Base-by-base conservation (phyloP, 495 filamentous ascomycete species). In the Neurospora terricola region DNA sequence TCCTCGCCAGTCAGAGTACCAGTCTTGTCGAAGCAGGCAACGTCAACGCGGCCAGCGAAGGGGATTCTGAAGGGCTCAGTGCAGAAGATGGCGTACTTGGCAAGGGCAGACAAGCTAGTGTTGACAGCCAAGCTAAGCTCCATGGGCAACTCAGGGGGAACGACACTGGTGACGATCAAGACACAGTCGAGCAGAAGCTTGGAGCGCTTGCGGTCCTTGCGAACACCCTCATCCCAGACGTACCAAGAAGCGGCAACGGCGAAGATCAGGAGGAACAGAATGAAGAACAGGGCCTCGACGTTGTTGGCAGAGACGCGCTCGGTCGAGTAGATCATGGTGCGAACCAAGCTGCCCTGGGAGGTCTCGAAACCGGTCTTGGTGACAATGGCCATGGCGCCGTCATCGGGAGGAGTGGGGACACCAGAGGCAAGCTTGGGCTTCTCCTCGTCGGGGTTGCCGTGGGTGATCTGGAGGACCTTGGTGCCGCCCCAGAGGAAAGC, bases 41-140 rank as follows among this genome's bases (percentile, higher is more conserved):
- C 88, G 81, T 99, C 96, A 69, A 99, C 92, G 72, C 96, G 91
- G 43, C 96, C 96, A 75, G 96, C 96, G 74, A 92, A 98, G 1
- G 96, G 96, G 81, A 99, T 99, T n/a, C 96, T 89, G 89, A 99
- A 99, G 40, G 96, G 96, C 81, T 99, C 96, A 9, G 96, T 99
- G 80, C 96, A 99, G 85, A 96, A 99, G 79, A 99, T 98, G 27
- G 96, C 96, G 77, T 90, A 96, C 78, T 93, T 94, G 82, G 94
- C 96, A 40, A 99, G 85, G 16, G 96, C 95, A 43, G 96, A 93
- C 80, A 99, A 84, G 88, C 93, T 97, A n/a, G 96, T 98, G 83
- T 99, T 99, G 78, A 99, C 96, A 72, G 96, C 96, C 72, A 99
- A 84, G 82, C 92, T 97, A 30, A 99, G 89, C 80, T 98, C 96